These are phyloP conservation scores for Pholiota conissans DNA, from an alignment of 768 basidiomycete genomes.

Conservation along the genomic window DNA sequence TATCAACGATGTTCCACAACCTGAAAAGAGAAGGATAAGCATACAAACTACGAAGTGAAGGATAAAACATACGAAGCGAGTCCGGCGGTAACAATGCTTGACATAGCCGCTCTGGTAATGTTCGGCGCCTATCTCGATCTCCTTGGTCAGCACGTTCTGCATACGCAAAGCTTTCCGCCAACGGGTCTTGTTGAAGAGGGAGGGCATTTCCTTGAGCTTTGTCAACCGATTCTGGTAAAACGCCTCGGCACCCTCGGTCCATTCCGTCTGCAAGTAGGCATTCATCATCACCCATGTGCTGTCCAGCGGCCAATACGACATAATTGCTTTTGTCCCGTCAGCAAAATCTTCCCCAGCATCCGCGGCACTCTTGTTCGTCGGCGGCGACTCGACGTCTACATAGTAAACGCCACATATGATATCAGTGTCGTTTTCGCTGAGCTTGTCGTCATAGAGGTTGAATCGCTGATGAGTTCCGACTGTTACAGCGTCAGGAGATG, in stretches of 20 bases:
- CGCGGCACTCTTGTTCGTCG: background rate
- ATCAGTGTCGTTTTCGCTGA: conserved; percentile 20
- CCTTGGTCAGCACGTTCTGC: background rate
- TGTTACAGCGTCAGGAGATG: conserved; percentile 10
- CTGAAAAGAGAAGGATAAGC: too few relatives aligned
- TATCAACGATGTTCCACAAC: too few relatives aligned
- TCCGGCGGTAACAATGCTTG: background rate
- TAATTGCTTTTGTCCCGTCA: background rate
- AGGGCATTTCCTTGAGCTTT: too few relatives aligned
- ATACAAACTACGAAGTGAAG: too few relatives aligned
- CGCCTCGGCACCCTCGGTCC: background rate
- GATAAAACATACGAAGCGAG: too few relatives aligned
- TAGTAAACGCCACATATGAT: conserved; percentile 23
- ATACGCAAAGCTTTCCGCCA: too few relatives aligned
- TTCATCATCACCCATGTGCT: background rate
- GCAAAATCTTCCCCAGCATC: background rate
- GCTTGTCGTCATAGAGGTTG: conserved; percentile 18
- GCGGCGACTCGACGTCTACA: conserved; percentile 12
- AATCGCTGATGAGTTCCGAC: background rate
- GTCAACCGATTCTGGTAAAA: background rate
- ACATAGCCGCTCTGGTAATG: background rate
- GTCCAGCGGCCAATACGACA: background rate
- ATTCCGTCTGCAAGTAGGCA: background rate
- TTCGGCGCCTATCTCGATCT: background rate
- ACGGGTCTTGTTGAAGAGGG: too few relatives aligned